Conservation (phyloP, 1,284 basidiomycete genomes). For the Rhodotorula mucilaginosa region DNA sequence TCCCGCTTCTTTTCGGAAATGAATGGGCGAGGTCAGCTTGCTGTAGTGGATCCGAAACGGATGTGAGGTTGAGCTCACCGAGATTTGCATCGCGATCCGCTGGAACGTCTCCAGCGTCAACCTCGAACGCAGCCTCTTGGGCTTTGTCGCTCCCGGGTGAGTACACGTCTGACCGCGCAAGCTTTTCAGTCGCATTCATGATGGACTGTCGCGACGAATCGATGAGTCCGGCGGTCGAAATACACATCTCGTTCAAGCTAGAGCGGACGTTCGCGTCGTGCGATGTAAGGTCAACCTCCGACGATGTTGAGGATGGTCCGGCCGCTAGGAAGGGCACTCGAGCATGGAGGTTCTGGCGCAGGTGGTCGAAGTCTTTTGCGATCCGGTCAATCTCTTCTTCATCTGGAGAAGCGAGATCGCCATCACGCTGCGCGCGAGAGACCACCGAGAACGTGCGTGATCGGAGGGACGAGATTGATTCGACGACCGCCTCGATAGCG, state of each 20-base stretch:
- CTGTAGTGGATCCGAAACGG: too few relatives aligned
- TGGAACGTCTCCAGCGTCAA: too few relatives aligned
- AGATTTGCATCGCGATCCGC: too few relatives aligned
- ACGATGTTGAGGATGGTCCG: neutral
- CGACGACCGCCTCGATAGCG: neutral
- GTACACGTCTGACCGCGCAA: too few relatives aligned
- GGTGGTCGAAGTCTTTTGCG: neutral
- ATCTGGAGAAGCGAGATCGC: neutral
- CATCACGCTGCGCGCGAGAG: neutral
- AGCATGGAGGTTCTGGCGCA: neutral
- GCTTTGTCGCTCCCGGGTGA: too few relatives aligned
- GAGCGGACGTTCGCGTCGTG: conserved; percentile 16
- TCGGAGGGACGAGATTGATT: too few relatives aligned
- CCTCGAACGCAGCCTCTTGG: too few relatives aligned
- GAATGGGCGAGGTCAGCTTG: too few relatives aligned
- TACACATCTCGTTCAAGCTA: conserved; percentile 5
- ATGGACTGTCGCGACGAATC: neutral
- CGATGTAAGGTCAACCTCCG: conserved; percentile 1
- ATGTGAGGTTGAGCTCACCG: too few relatives aligned
- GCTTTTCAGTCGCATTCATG: neutral
- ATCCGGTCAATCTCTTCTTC: neutral
- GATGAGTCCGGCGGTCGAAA: neutral
- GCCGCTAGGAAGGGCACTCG: conserved; percentile 5
- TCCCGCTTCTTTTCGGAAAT: too few relatives aligned
- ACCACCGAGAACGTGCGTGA: too few relatives aligned